Base-by-base conservation (phyloP, 805 yeast genomes). In the Kuraishia floccosa region DNA sequence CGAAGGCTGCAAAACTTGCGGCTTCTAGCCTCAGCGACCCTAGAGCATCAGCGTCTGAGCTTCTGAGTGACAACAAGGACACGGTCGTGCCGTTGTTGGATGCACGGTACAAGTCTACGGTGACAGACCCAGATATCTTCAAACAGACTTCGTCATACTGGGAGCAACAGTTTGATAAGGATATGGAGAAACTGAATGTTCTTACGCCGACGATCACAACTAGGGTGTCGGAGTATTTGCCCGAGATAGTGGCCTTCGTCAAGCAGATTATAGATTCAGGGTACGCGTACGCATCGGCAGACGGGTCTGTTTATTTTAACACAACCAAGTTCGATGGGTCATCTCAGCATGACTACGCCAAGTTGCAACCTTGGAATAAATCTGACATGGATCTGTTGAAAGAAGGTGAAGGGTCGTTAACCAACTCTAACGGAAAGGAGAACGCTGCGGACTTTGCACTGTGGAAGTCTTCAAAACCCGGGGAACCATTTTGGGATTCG, bases 361-460 rank as follows among this genome's bases (percentile, higher is more conserved):
- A 91, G 56, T 72, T 87, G 46, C 97, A 91, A 59, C 98, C 98
- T 13, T 89, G 97, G 97, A 91, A 87, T 50, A 84, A 85, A 56
- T 94, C 95, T 31, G 76, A 86, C 42, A 56, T 75, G 52, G 86
- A 76, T 28, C 70, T 91, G 36, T 81, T 91, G 34, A 79, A 78
- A 32, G 98, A 91, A 43, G 98, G 96, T 35, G 98, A 91, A 56
- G 98, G 98, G 19, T 77, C 94, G 7, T 62, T 89, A 34, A 49
- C 55, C 33, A 61, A 44, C 12, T 56, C 66, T 9, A 63, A 63
- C 25, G 75, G 79, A 16, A 89, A 91, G 57, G 69, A 65, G 43
- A 76, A 75, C 33, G 55, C 80, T 2, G 80, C 83, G 15, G 98
- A 91, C 54, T 91, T 91, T 57, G 98, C 98, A 1, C 65, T 91